A percentile compares a stretch with the other conserved stretches of the same genome.
Evolutionary conservation across 208 protist species (phyloP).

Genomic region (Trypanosoma scelopori): DNA sequence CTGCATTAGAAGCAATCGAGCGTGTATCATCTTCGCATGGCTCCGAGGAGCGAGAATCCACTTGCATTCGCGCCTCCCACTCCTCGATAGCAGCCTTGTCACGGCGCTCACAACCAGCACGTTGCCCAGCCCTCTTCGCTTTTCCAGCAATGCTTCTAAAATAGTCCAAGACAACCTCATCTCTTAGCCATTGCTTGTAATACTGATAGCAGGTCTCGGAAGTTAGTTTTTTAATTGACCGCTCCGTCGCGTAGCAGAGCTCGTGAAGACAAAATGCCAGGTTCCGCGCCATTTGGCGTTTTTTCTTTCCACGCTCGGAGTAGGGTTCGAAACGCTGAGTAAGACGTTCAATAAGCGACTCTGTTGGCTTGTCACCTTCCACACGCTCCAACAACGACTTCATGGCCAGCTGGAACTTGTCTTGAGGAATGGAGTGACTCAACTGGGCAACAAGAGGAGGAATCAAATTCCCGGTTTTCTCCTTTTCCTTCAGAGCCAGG

Average conservation of each 20-base stretch:
- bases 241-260: conserved; percentile 82
- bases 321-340: conserved; percentile 84
- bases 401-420: conserved; percentile 87
- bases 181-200: conserved; percentile 86
- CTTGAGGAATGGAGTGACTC: conserved; percentile 68
- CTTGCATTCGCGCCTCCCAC: conserved; percentile 79
- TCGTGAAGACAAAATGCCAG: conserved; percentile 86
- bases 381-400: conserved; percentile 82
- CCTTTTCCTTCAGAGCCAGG: conserved; percentile 86
- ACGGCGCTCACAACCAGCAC: conserved; percentile 52
- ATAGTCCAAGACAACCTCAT: conserved; percentile 68
- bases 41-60: conserved; percentile 24
- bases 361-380: conserved; percentile 87
- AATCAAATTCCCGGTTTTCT: conserved; percentile 88
- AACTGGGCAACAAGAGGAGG: conserved; percentile 80
- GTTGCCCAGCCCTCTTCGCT: conserved; percentile 54
- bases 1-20: conserved; percentile 21
- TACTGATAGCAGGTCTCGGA: conserved; percentile 87
- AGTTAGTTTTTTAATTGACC: conserved; percentile 69
- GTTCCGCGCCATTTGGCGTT: conserved; percentile 66
- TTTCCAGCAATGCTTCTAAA: conserved; percentile 83
- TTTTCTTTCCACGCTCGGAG: conserved; percentile 75
- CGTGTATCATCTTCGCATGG: conserved; percentile 30
- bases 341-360: conserved; percentile 85
- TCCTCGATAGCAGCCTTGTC: conserved; percentile 79